A percentile compares a stretch with the other conserved stretches of the same genome.
Conservation (phyloP, 2,329 filamentous ascomycete genomes). For the Truncatella angustata region DNA sequence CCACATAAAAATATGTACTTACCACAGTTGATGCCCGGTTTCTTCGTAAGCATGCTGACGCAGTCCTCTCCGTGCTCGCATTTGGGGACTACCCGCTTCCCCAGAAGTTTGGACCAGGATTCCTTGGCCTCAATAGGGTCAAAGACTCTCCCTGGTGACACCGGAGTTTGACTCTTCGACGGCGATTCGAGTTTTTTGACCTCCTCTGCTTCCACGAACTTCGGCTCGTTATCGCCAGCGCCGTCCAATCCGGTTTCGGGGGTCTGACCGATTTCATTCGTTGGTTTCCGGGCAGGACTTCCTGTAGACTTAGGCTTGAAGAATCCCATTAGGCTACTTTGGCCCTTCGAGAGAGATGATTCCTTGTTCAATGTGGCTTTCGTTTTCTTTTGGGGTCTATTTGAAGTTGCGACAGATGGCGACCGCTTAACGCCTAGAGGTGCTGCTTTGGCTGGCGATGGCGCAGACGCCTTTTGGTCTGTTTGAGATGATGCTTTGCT, state of each 20-base stretch:
- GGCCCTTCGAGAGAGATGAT: constrained; percentile 32
- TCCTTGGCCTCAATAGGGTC: constrained; percentile 74
- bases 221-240: constrained; percentile 11
- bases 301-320: constrained; percentile 62
- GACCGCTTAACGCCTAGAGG: constrained; percentile 26
- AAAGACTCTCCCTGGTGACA: constrained; percentile 43
- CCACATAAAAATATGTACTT: constrained; percentile 25
- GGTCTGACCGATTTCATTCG: constrained; percentile 10
- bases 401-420: constrained; percentile 16
- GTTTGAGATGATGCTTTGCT: constrained; percentile 16
- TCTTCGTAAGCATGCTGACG: constrained; percentile 80
- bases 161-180: background rate
- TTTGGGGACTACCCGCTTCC: constrained; percentile 68
- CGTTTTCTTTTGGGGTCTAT: constrained; percentile 36
- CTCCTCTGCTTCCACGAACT: constrained; percentile 14
- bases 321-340: constrained; percentile 72
- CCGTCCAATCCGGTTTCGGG: constrained; percentile 13
- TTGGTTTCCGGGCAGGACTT: constrained; percentile 11
- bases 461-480: constrained; percentile 9
- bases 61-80: constrained; percentile 92
- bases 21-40: constrained; percentile 80
- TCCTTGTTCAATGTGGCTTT: constrained; percentile 32
- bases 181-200: background rate
- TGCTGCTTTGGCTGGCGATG: constrained; percentile 18
- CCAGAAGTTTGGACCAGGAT: constrained; percentile 82